Evolutionary conservation across 805 yeast species (phyloP), one percentile per base, ranked within the genome.

Genomic region (Yarrowia yakushimensis): DNA sequence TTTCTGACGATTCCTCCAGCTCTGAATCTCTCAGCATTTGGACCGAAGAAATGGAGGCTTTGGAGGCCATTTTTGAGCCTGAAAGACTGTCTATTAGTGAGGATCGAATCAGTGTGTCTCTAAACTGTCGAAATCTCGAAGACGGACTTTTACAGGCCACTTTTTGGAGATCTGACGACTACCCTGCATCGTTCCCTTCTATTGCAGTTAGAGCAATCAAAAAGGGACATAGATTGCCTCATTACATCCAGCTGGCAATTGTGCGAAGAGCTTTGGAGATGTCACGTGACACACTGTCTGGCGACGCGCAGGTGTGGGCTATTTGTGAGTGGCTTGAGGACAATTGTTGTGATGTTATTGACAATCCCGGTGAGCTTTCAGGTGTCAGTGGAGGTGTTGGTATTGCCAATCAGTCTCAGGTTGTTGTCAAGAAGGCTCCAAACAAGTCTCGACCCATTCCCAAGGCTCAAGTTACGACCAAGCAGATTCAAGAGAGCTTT

Each of bases 281-380:
- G 48, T 76, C 78, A 13, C 31, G 61, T 8, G 66, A 70, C 18
- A 61, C 70, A 15, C 66, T 84, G 5, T 30, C 86, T 3, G 97
- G 97, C 1, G 89, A 85, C 68, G 84, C 88, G 68, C 82, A 86
- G 74, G 72, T 91, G 1, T 87, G 78, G 70, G 76, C 84, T 6
- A 77, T 90, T n/a, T 76, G 84, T 57, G 96, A 90, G 65, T 91
- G 96, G 92, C 68, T 92, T 17, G 86, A 87, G 66, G 85, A 82
- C 15, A 82, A 88, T 67, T 74, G 86, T 45, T 73, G 77, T 5
- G 72, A 73, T 2, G 78, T 91, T 13, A 80, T 88, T 10, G 82
- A 84, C 42, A 79, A 85, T 63, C 98, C 98, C 0, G 96, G 96
- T 0, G 84, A 86, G 2, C 77, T 93, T 22, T 68, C 81, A 42